Evolutionary conservation across 768 basidiomycete genomes (phyloP).

Genomic region (Lactarius evosmus): DNA sequence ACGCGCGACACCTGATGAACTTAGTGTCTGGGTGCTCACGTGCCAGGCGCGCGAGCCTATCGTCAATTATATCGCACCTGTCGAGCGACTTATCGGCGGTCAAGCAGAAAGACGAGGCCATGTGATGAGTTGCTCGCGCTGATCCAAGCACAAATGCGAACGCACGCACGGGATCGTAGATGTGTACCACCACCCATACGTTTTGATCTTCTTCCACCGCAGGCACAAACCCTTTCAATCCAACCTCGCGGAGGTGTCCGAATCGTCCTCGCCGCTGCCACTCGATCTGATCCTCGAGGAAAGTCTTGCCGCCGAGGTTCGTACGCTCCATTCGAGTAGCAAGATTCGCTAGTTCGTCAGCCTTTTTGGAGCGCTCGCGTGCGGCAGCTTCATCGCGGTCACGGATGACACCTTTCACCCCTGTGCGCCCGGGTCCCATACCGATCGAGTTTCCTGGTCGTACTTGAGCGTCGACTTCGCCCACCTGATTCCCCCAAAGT

Average conservation of each 20-base stretch:
- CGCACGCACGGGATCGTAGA: slow-evolving; percentile 71
- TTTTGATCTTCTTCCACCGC: slow-evolving; percentile 67
- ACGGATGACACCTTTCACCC: slow-evolving; percentile 85
- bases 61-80: slow-evolving; percentile 69
- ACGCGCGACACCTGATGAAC: slow-evolving; percentile 78
- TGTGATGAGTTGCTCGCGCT: not conserved
- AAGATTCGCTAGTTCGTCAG: slow-evolving; percentile 50
- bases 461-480: slow-evolving; percentile 43
- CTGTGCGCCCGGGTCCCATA: slow-evolving; percentile 82
- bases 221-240: slow-evolving; percentile 62
- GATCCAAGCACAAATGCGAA: not conserved
- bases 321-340: slow-evolving; percentile 60
- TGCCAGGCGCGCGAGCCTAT: slow-evolving; percentile 63
- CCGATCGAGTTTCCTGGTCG: slow-evolving; percentile 60
- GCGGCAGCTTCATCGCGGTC: slow-evolving; percentile 69
- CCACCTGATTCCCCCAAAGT: slow-evolving; percentile 29
- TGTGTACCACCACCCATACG: slow-evolving; percentile 81
- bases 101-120: not conserved
- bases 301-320: slow-evolving; percentile 66
- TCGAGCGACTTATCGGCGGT: slow-evolving; percentile 58
- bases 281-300: slow-evolving; percentile 65
- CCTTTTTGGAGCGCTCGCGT: slow-evolving; percentile 50
- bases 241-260: slow-evolving; percentile 81
- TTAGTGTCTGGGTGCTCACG: slow-evolving; percentile 69
- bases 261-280: slow-evolving; percentile 53